Conservation (phyloP, 2,329 filamentous ascomycete genomes). For the Plectosphaerella sp. region DNA sequence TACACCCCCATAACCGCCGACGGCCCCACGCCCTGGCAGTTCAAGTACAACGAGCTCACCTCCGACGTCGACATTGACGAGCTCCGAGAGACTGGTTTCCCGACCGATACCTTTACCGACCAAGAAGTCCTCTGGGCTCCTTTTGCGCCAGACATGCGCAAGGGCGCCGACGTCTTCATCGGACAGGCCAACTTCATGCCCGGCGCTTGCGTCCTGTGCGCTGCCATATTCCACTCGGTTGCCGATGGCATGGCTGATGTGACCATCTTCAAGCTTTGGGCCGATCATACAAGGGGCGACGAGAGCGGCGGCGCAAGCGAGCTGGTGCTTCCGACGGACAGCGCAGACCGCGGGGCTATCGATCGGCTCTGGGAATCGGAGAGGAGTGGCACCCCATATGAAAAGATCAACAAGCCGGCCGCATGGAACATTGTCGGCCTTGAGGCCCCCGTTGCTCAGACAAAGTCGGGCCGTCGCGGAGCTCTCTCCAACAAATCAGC, state of each 20-base stretch:
- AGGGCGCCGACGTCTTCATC: constrained; percentile 18
- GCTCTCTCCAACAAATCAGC: too few relatives aligned
- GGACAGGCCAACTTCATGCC: constrained; percentile 25
- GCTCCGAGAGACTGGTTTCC: constrained; percentile 17
- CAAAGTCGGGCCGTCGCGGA: too few relatives aligned
- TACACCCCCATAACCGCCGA: constrained; percentile 9
- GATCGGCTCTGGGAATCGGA: constrained; percentile 21
- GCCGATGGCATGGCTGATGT: constrained; percentile 22
- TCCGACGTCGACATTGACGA: constrained; percentile 19
- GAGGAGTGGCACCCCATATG: constrained; percentile 9
- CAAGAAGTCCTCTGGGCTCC: constrained; percentile 17
- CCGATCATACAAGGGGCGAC: constrained; percentile 22
- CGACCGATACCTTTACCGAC: constrained; percentile 20
- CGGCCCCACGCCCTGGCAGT: constrained; percentile 2
- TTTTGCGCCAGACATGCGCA: constrained; percentile 11
- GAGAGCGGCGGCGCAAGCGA: constrained; percentile 14
- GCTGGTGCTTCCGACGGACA: constrained; percentile 20
- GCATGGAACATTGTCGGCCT: too few relatives aligned
- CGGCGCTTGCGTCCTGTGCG: constrained; percentile 20
- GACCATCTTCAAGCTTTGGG: constrained; percentile 21
- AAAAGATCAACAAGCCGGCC: constrained; percentile 13
- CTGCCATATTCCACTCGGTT: constrained; percentile 6
- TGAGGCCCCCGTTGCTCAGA: too few relatives aligned
- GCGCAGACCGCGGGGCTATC: constrained; percentile 21
- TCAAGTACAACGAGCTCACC: constrained; percentile 21